These are phyloP conservation scores for Trichomonas vaginalis DNA, from an alignment of 208 protist genomes.

Conservation along the genomic window DNA sequence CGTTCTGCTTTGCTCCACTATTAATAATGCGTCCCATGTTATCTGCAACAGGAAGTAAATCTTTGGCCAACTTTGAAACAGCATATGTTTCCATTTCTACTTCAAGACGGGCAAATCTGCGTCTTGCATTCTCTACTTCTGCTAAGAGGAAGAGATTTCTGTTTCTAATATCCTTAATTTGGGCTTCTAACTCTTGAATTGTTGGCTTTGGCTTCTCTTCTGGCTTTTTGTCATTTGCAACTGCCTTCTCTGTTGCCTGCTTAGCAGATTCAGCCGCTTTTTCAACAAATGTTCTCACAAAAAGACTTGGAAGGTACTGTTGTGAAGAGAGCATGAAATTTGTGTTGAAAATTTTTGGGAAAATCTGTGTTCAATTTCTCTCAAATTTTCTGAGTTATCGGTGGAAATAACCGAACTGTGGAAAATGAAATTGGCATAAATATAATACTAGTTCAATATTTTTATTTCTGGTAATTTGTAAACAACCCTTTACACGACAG, in stretches of 20 bases:
- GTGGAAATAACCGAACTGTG: no score
- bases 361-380: no score
- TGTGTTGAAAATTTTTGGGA: no score
- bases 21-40: background rate
- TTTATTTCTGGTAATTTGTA: no score
- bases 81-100: background rate
- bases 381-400: no score
- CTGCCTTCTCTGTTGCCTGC: background rate
- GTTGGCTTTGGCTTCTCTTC: background rate
- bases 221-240: background rate
- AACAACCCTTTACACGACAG: no score
- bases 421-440: no score
- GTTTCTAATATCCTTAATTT: background rate
- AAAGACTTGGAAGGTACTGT: background rate
- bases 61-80: background rate
- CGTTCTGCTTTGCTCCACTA: background rate
- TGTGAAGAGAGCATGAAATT: background rate
- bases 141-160: background rate
- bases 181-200: background rate
- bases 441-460: no score
- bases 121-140: background rate
- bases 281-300: background rate
- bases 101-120: background rate
- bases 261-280: background rate
- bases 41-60: background rate